Base-by-base conservation (phyloP, 495 filamentous ascomycete species). In the Parmelia sp. region DNA sequence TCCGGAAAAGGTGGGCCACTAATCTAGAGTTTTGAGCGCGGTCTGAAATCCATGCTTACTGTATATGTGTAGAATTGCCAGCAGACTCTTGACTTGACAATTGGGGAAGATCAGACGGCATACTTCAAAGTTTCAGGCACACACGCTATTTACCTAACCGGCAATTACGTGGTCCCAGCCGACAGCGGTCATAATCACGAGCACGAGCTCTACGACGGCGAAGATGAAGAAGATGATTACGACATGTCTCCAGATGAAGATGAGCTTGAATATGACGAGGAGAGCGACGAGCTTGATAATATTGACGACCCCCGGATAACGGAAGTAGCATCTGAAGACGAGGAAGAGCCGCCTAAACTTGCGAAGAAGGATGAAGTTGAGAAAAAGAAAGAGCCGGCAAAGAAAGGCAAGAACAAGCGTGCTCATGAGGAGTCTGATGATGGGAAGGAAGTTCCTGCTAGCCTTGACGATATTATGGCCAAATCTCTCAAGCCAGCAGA, bases 41-140 rank as follows among this genome's bases (percentile, higher is more conserved):
- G 39, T 23, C 37, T 27, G 37, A 35, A 15, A 51, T 8, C 33
- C 31, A 39, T 57, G 58, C 60, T 71, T 55, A 73, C 58, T 71
- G 72, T 47, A 75, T 80, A 53, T 76, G 68, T 29, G 45, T 68
- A 98, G 94, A 84, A 88, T 78, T 96, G 86, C 82, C 94, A 99
- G 76, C 94, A 99, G 74, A 75, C 94, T n/a, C 85, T 99, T 47
- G 90, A 97, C 73, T 87, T 99, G 71, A 91, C 88, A 59, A 82
- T 99, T 73, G 82, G 80, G 67, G 90, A 96, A 73, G 84, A 88
- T 68, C 94, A 97, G 81, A 80, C 80, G 55, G 86, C 95, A 59
- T 96, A 88, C 81, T 99, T 99, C 83, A 84, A 87, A 72, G 91
- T 94, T 67, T 84, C 85, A 65, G 94, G 94, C 71, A 96, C 90